These are phyloP conservation scores for Ascomycota sp. DNA, from an alignment of 2,329 filamentous ascomycete species.

Conservation along the genomic window DNA sequence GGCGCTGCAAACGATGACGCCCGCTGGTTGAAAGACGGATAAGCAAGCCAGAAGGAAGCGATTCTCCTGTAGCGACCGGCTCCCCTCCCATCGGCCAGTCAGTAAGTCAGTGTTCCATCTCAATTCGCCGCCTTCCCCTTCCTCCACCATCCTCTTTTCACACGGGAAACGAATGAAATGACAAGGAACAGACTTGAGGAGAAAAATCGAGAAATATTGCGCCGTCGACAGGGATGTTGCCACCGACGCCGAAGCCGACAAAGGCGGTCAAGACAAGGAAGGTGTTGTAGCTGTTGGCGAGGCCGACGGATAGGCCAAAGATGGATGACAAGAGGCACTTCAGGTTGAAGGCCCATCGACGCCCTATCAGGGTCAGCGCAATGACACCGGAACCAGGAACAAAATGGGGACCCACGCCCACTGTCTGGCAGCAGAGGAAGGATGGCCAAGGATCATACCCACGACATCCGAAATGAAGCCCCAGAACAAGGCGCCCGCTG, in stretches of 20 bases:
- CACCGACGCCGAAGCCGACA: slow-evolving; percentile 29
- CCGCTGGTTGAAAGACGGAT: slow-evolving; percentile 34
- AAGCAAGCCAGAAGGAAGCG: slow-evolving; percentile 30
- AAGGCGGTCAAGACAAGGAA: slow-evolving; percentile 33
- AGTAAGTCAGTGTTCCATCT: too few species aligned
- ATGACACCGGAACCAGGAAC: background rate
- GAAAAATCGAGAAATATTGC: slow-evolving; percentile 36
- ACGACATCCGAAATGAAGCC: slow-evolving; percentile 32
- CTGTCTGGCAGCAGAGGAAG: too few species aligned
- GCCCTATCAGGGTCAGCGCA: slow-evolving; percentile 9
- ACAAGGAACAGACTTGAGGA: slow-evolving; percentile 17
- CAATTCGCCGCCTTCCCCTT: too few species aligned
- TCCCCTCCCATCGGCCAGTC: too few species aligned
- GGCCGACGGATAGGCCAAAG: slow-evolving; percentile 31
- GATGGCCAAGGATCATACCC: too few species aligned
- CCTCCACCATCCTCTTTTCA: too few species aligned
- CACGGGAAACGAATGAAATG: fast-evolving
- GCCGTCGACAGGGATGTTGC: slow-evolving; percentile 34
- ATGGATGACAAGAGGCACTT: slow-evolving; percentile 32
- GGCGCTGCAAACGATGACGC: slow-evolving; percentile 27
- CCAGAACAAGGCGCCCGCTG: slow-evolving; percentile 34
- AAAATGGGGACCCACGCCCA: too few species aligned
- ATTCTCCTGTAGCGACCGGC: slow-evolving; percentile 14
- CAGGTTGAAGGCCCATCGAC: slow-evolving; percentile 35
- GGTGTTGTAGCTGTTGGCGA: slow-evolving; percentile 24